Base-by-base conservation (phyloP, 2,329 filamentous ascomycete genomes). In the Aureobasidium sp. region DNA sequence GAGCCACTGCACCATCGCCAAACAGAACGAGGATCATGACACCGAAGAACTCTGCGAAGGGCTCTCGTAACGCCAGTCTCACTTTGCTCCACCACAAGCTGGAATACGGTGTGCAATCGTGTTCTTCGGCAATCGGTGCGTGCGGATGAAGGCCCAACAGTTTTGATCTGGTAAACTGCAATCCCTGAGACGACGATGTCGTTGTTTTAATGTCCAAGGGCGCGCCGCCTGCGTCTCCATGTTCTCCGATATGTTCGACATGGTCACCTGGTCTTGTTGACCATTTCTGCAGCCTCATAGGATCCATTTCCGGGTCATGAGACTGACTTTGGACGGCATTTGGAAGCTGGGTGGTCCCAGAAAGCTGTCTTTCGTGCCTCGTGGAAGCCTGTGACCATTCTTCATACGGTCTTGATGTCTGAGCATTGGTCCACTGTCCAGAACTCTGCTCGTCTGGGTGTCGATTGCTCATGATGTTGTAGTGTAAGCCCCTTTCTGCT, bases 21-120 rank as follows among this genome's bases (percentile, higher is more conserved):
- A 78, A 78, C 59, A 75, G 68, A 3, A 77, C 70, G 67, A 77
- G 71, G 31, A 76, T 71, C 21, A 73, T 69, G 0, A 71, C 69
- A 1, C 75, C 75, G 64, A 73, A 76, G 65, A 78, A 77, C 61
- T 78, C 76, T 0, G 74, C 71, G 33, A 77, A 74, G 0, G 75
- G 75, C 63, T 78, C 76, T 61, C 75, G 68, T 25, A 78, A 64
- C 1, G 69, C 69, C 6, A 69, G 35, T 19, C 74, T 63, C 43
- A 75, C 68, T 23, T 69, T 69, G 4, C 70, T 70, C 75, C 74
- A 77, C 13, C 71, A 61, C 21, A 76, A 62, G 33, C 73, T 65
- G 7, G 71, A 69, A 19, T 72, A 69, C 42, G 68, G 65, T 0
- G 71, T 69, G 1, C 67, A 64, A 51, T 76, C 73, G 62, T 77